Evolutionary conservation across 2,329 filamentous ascomycete species (phyloP).

Genomic region (Cryphonectria naterciae): DNA sequence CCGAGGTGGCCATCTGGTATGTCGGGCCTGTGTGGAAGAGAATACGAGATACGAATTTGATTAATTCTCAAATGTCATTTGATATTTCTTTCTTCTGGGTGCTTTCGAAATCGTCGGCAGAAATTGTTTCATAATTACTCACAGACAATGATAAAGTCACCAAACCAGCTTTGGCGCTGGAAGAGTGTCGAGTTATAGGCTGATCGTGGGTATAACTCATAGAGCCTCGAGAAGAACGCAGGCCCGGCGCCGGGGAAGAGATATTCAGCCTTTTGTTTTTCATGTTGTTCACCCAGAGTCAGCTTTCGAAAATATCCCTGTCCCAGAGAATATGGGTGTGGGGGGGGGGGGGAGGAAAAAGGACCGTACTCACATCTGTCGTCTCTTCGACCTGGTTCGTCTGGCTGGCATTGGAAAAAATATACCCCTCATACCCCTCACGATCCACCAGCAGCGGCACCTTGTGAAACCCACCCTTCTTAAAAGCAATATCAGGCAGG

Average conservation of each 20-base stretch:
- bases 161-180: conserved; percentile 21
- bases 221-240: conserved; percentile 21
- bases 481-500: conserved; percentile 46
- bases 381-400: conserved; percentile 21
- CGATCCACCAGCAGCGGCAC: conserved; percentile 52
- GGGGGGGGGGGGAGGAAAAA: background rate
- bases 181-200: conserved; percentile 17
- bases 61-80: no score
- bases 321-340: no score
- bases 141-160: conserved; percentile 23
- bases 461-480: conserved; percentile 53
- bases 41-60: background rate
- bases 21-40: conserved; percentile 8
- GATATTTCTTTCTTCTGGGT: no score
- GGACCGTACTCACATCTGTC: conserved; percentile 13
- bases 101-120: background rate
- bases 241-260: conserved; percentile 19
- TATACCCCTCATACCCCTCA: conserved; percentile 15
- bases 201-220: conserved; percentile 19
- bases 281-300: background rate
- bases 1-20: conserved; percentile 18
- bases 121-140: background rate
- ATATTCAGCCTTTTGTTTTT: conserved; percentile 6
- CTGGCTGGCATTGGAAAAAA: conserved; percentile 17
- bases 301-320: background rate